phyloP scores from a whole-genome alignment of 179 eudicot genomes.

The Beta macrorhiza region DNA sequence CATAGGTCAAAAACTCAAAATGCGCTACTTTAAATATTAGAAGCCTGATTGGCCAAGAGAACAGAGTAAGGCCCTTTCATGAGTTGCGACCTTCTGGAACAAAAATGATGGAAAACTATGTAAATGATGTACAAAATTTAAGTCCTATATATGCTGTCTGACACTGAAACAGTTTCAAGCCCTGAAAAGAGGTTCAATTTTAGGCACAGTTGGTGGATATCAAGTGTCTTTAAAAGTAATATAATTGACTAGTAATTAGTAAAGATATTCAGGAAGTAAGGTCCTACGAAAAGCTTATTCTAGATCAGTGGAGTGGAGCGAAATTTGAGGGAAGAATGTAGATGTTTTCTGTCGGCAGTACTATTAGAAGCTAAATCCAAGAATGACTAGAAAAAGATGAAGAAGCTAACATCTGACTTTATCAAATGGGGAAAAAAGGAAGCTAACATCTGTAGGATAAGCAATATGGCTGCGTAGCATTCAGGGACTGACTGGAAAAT shows the following conservation, averaged over 20 bases:
- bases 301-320: background rate
- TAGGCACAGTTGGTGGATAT: background rate
- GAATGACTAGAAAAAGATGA: background rate
- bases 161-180: background rate
- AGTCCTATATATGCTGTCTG: background rate
- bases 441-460: background rate
- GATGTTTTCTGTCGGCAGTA: background rate
- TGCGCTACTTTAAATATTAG: background rate
- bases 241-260: background rate
- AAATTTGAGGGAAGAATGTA: background rate
- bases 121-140: background rate
- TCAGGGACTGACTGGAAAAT: background rate
- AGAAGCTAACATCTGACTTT: background rate
- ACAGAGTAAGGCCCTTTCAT: background rate
- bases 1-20: background rate
- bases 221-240: background rate
- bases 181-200: background rate
- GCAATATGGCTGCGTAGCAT: background rate
- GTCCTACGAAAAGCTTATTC: background rate
- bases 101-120: background rate
- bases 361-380: background rate
- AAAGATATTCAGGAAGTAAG: background rate
- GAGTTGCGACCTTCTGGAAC: background rate
- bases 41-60: background rate
- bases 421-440: too few species aligned